Evolutionary conservation across 306 rosid species (phyloP).

Genomic region (Inga leiocalycina): DNA sequence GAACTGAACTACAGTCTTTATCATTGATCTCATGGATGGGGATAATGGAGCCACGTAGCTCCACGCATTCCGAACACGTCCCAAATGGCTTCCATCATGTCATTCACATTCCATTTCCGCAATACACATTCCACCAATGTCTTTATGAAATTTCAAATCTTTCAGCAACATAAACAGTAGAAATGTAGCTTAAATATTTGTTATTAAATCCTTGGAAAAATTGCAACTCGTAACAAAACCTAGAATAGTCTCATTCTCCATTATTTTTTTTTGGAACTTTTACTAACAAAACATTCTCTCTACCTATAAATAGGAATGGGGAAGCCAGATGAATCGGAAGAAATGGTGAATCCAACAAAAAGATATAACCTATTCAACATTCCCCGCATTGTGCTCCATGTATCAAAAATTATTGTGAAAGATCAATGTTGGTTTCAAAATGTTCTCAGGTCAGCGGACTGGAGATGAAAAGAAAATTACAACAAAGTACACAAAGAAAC

Average conservation of each 20-base stretch:
- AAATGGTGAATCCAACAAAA: slow-evolving; percentile 1
- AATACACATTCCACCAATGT: too few species aligned
- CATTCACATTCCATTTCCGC: too few species aligned
- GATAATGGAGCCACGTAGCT: not conserved
- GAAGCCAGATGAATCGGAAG: slow-evolving; percentile 14
- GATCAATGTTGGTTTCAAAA: slow-evolving; percentile 15
- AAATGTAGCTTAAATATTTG: not conserved
- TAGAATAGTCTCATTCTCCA: not conserved
- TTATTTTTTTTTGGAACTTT: not conserved
- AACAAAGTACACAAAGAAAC: slow-evolving; percentile 83
- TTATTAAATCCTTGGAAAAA: not conserved
- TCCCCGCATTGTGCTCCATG: slow-evolving; percentile 26
- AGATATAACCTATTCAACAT: slow-evolving; percentile 29
- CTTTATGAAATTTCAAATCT: not conserved
- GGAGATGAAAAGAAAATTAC: slow-evolving; percentile 90
- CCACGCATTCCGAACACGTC: not conserved
- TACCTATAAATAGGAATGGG: not conserved
- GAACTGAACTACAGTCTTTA: not conserved
- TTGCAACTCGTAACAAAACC: not conserved
- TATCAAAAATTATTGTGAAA: slow-evolving; percentile 30
- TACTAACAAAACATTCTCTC: not conserved
- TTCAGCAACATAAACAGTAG: not conserved
- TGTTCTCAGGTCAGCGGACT: slow-evolving; percentile 57
- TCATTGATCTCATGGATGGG: not conserved
- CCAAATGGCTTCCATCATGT: too few species aligned